A percentile compares a stretch with the other conserved stretches of the same genome.
Evolutionary conservation across 805 yeast species (phyloP).

Genomic region (Yamadazyma paraphyllophila): DNA sequence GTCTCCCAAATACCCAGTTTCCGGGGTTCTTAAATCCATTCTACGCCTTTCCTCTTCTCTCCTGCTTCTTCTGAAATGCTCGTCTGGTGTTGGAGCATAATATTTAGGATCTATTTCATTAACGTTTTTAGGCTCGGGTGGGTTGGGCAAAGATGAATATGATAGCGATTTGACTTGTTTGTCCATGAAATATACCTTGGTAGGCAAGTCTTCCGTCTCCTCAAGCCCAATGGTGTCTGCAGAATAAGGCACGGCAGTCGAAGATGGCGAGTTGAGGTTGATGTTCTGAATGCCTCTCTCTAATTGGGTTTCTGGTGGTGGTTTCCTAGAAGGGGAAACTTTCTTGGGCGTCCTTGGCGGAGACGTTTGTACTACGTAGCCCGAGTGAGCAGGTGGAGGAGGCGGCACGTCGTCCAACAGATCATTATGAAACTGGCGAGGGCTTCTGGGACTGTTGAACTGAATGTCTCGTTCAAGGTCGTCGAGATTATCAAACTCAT

Average conservation of each 20-base stretch:
- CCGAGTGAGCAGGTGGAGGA: conserved; percentile 12
- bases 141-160: conserved; percentile 16
- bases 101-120: conserved; percentile 35
- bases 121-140: conserved; percentile 20
- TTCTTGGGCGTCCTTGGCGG: conserved; percentile 9
- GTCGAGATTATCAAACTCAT: conserved; percentile 17
- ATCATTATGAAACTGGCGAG: conserved; percentile 1
- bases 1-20: conserved; percentile 42
- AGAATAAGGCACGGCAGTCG: conserved; percentile 36
- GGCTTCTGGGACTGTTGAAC: conserved; percentile 2
- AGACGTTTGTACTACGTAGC: not conserved
- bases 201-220: conserved; percentile 27
- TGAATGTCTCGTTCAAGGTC: conserved; percentile 16
- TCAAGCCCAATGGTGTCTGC: conserved; percentile 42
- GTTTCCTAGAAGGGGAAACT: conserved; percentile 18
- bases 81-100: conserved; percentile 50
- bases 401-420: conserved; percentile 10
- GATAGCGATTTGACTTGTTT: conserved; percentile 33
- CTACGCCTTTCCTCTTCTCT: conserved; percentile 18
- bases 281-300: not conserved
- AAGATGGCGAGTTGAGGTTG: conserved; percentile 7
- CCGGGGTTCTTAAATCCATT: conserved; percentile 28
- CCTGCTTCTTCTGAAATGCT: conserved; percentile 28
- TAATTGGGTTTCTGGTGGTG: conserved; percentile 12
- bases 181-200: conserved; percentile 36